Conservation (phyloP, 2,329 filamentous ascomycete genomes). For the Escovopsis sp. region DNA sequence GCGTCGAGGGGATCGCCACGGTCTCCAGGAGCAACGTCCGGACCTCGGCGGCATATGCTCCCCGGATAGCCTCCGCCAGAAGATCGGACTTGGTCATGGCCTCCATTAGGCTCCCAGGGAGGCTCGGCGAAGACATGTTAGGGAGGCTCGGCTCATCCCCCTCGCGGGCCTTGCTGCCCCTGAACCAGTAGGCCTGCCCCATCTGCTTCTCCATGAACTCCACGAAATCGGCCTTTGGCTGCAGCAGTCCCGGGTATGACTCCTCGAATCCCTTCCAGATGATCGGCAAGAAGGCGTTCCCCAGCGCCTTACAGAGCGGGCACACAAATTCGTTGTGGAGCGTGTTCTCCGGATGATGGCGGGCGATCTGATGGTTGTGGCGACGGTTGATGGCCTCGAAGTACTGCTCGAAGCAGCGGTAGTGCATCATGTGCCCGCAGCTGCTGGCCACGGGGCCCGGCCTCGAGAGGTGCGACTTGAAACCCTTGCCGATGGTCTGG, state of each 20-base stretch:
- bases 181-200: constrained; percentile 24
- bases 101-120: constrained; percentile 23
- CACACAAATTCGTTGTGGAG: constrained; percentile 82
- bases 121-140: constrained; percentile 19
- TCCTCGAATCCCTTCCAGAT: constrained; percentile 91
- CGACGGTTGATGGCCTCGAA: constrained; percentile 68
- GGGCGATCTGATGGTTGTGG: constrained; percentile 82
- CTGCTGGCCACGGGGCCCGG: constrained; percentile 74
- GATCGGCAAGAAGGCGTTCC: constrained; percentile 87
- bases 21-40: constrained; percentile 20
- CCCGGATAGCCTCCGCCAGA: constrained; percentile 18
- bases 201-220: constrained; percentile 52
- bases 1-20: constrained; percentile 27
- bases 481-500: constrained; percentile 79
- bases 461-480: constrained; percentile 50
- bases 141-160: constrained; percentile 15
- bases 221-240: constrained; percentile 43
- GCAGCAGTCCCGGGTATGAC: constrained; percentile 59
- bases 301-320: constrained; percentile 88
- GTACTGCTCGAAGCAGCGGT: constrained; percentile 85
- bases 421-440: constrained; percentile 98
- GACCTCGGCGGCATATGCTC: constrained; percentile 16
- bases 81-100: constrained; percentile 21
- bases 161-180: constrained; percentile 23
- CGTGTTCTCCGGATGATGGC: constrained; percentile 78